phyloP scores from a whole-genome alignment of 495 filamentous ascomycete genomes.

The Corynascus novoguineensis region DNA sequence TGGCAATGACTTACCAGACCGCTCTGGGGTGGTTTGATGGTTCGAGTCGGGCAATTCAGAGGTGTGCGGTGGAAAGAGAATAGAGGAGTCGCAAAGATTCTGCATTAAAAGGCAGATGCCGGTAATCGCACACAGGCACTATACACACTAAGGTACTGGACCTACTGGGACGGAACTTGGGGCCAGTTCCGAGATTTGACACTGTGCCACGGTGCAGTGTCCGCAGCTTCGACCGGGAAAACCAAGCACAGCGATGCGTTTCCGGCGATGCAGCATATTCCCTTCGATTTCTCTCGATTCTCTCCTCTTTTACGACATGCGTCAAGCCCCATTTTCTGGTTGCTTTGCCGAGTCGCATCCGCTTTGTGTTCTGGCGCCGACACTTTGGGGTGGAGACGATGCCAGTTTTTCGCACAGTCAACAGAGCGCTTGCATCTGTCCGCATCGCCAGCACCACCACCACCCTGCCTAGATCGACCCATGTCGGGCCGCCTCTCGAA shows the following conservation, averaged over 20 bases:
- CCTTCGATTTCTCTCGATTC: neutral
- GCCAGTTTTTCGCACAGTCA: slow-evolving; percentile 12
- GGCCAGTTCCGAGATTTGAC: slow-evolving; percentile 12
- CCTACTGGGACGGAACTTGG: slow-evolving; percentile 13
- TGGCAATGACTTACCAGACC: slow-evolving; percentile 24
- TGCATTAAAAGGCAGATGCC: slow-evolving; percentile 31
- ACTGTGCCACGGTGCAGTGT: slow-evolving; percentile 23
- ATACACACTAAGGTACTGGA: neutral
- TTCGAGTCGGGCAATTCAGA: slow-evolving; percentile 28
- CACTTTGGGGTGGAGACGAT: neutral
- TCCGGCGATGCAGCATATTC: neutral
- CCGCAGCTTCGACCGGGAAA: neutral
- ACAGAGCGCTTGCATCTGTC: slow-evolving; percentile 13
- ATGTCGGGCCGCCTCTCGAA: neutral
- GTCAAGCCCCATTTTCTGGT: neutral
- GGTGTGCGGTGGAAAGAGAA: slow-evolving; percentile 30
- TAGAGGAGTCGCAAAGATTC: slow-evolving; percentile 30
- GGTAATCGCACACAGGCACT: slow-evolving; percentile 25
- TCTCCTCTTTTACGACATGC: neutral
- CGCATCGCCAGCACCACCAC: slow-evolving; percentile 12
- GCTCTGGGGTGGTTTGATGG: slow-evolving; percentile 25
- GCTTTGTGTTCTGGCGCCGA: neutral
- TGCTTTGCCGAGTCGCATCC: slow-evolving; percentile 9
- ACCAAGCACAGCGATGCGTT: neutral
- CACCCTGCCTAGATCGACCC: slow-evolving; percentile 9